Base-by-base conservation (phyloP, 1,284 basidiomycete species). In the Marasmius tenuissimus region DNA sequence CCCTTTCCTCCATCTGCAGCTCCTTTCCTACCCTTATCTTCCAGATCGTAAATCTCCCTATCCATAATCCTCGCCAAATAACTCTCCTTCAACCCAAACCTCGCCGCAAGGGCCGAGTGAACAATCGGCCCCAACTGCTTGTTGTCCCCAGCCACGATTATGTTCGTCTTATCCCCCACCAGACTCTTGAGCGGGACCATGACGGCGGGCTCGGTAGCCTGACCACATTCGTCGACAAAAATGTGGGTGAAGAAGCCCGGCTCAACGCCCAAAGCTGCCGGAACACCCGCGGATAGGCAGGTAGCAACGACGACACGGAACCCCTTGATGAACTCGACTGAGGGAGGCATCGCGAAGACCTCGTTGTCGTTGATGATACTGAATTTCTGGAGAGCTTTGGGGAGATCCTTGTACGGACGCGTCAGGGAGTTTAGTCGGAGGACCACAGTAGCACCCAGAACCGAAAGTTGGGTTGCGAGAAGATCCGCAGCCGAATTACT, bases 211-310 rank as follows among this genome's bases (percentile, higher is more conserved):
- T 88, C 86, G 12, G 78, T 81, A 0, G 79, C 84, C 63, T 87
- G 85, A 0, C 83, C 86, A 3, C 85, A 85, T 63, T 88, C 85
- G 66, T 88, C 86, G n/a, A 86, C 73, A 65, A 88, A 85, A 20
- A 88, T 83, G 64, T 86, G 81, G 2, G 69, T 77, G 64, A 81
- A 88, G 69, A 85, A 82, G 0, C 85, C 86, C n/a, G 75, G 69
- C 7, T 73, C 68, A 11, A 87, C 61, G 62, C 85, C 84, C 5
- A 85, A 65, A 18, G 76, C 74, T 38, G 77, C 72, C 2, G 80
- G 75, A 1, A 84, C 75, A 16, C 77, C 76, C 0, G 77, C 83
- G 3, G 83, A 81, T 6, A 82, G 67, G 67, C 85, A 87, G 0
- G 86, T 88, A 1, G 80, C 75, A 0, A 86, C 80, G 9, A 86